phyloP scores from a whole-genome alignment of 345 rosid genomes.

The Jatropha curcas region DNA sequence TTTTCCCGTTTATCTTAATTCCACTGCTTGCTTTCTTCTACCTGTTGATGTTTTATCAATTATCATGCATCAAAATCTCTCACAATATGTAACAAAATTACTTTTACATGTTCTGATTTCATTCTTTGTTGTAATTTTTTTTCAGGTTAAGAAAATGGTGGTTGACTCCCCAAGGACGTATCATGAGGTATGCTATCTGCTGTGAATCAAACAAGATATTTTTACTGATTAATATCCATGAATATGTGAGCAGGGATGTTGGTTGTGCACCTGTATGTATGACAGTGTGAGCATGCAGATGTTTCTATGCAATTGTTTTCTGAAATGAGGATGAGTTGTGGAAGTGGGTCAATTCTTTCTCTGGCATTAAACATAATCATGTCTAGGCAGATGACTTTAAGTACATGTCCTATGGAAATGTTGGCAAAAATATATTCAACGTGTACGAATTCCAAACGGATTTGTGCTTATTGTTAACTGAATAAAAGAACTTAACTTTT shows the following conservation, averaged over 20 bases:
- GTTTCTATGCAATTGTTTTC: neutral
- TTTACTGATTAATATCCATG: constrained; percentile 4
- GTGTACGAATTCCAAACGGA: neutral
- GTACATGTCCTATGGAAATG: neutral
- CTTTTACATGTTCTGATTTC: constrained; percentile 18
- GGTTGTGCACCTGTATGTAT: constrained; percentile 3
- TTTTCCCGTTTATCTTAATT: constrained; percentile 3
- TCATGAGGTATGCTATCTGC: constrained; percentile 69
- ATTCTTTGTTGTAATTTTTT: constrained; percentile 5
- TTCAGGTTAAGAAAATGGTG: constrained; percentile 83
- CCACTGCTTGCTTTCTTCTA: constrained; percentile 7
- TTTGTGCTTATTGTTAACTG: neutral
- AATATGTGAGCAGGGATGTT: neutral
- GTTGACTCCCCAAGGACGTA: constrained; percentile 94
- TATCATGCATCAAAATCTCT: constrained; percentile 10
- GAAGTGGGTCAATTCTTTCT: neutral
- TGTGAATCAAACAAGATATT: constrained; percentile 1
- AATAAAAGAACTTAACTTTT: neutral
- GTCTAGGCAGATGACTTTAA: neutral
- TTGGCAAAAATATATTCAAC: neutral
- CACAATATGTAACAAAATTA: neutral
- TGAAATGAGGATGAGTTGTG: neutral
- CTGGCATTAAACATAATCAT: neutral
- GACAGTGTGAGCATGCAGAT: neutral
- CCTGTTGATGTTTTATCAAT: constrained; percentile 9